phyloP scores from a whole-genome alignment of 495 filamentous ascomycete species.

The Xylona heveae region DNA sequence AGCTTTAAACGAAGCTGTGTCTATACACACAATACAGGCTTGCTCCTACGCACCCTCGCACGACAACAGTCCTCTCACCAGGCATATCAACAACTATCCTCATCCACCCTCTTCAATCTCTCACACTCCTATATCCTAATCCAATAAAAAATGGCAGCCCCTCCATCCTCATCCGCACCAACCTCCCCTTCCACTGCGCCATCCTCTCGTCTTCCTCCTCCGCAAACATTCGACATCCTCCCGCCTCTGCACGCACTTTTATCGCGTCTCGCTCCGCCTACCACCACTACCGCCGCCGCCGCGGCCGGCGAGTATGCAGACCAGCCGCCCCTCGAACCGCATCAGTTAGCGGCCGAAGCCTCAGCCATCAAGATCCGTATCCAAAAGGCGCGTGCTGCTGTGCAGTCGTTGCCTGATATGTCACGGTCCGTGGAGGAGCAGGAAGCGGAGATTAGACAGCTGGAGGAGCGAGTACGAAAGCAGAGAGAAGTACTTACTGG shows the following conservation, averaged over 20 bases:
- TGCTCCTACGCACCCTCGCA: too few relatives aligned
- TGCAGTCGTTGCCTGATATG: slow-evolving; percentile 54
- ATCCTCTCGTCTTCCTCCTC: slow-evolving; percentile 21
- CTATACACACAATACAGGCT: too few relatives aligned
- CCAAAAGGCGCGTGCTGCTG: slow-evolving; percentile 46
- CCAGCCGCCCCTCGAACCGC: slow-evolving; percentile 9
- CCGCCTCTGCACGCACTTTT: slow-evolving; percentile 64
- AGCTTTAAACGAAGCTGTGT: too few relatives aligned
- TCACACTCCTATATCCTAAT: too few relatives aligned
- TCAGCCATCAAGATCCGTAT: slow-evolving; percentile 60
- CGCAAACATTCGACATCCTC: slow-evolving; percentile 58
- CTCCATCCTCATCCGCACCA: slow-evolving; percentile 6
- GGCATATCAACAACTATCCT: too few relatives aligned
- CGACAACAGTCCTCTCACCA: too few relatives aligned
- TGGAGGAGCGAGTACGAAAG: slow-evolving; percentile 31
- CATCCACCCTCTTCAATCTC: too few relatives aligned
- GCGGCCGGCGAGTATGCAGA: slow-evolving; percentile 11
- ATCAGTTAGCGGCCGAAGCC: slow-evolving; percentile 17
- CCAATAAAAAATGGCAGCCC: slow-evolving; percentile 5
- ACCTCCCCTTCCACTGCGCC: slow-evolving; percentile 3
- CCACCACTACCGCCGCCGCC: slow-evolving; percentile 8
- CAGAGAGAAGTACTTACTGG: slow-evolving; percentile 11
- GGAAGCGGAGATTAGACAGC: slow-evolving; percentile 51
- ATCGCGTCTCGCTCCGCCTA: slow-evolving; percentile 37
- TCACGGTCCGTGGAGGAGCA: slow-evolving; percentile 54